phyloP scores from a whole-genome alignment of 768 basidiomycete genomes.

The Cyclocybe cylindracea region DNA sequence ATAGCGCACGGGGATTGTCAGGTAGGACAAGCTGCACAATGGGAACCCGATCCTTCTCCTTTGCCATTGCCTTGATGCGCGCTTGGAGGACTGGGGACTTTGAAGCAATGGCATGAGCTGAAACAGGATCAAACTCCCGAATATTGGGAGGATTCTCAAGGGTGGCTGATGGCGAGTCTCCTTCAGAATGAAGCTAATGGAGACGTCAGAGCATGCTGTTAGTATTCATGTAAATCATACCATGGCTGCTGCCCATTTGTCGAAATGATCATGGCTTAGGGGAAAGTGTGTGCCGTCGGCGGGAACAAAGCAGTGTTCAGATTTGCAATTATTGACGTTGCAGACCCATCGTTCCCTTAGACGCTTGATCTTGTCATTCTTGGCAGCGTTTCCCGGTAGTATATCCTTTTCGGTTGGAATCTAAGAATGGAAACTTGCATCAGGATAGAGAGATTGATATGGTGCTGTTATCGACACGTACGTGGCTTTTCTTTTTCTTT shows the following conservation, averaged over 20 bases:
- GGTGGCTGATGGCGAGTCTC: too few species aligned
- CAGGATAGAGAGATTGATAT: too few species aligned
- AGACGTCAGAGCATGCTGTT: too few species aligned
- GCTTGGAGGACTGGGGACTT: conserved; percentile 18
- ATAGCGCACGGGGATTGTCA: background rate
- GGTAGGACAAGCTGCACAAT: conserved; percentile 1
- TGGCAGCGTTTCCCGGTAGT: conserved; percentile 11
- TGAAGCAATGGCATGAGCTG: conserved; percentile 1
- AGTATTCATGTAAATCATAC: conserved; percentile 2
- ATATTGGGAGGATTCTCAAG: too few species aligned
- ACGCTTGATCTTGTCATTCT: conserved; percentile 8
- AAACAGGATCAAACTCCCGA: conserved; percentile 12
- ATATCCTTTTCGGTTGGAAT: conserved; percentile 11
- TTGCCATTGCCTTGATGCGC: conserved; percentile 11
- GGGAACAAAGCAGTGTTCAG: conserved; percentile 13
- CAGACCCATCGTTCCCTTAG: conserved; percentile 17
- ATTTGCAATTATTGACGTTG: conserved; percentile 6
- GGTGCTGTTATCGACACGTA: too few species aligned
- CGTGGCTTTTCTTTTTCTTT: too few species aligned
- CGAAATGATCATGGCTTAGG: conserved; percentile 11
- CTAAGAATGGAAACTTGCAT: too few species aligned
- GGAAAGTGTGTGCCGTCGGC: conserved; percentile 9
- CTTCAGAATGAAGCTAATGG: too few species aligned
- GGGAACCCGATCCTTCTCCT: conserved; percentile 6
- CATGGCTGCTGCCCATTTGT: conserved; percentile 17